Evolutionary conservation across 1,284 basidiomycete genomes (phyloP).

Genomic region (Cronartium ribicola): DNA sequence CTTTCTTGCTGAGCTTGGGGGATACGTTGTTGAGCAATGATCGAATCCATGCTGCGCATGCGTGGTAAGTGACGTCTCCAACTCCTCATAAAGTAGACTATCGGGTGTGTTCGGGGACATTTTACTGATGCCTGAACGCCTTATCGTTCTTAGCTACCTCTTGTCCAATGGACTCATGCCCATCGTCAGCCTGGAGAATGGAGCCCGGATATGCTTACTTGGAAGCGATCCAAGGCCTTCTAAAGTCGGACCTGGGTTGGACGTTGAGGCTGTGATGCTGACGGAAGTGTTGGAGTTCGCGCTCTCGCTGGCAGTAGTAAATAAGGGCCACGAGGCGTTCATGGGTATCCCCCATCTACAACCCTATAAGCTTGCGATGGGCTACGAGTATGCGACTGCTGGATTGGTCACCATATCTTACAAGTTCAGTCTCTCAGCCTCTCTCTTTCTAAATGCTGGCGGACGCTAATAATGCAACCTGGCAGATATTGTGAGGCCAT

Average conservation of each 20-base stretch:
- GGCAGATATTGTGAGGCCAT: conserved; percentile 90
- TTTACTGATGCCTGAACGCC: conserved; percentile 3
- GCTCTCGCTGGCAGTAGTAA: conserved; percentile 64
- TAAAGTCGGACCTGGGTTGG: conserved; percentile 61
- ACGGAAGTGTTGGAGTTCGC: conserved; percentile 93
- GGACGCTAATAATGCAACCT: neutral
- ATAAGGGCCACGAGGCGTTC: conserved; percentile 83
- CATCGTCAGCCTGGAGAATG: conserved; percentile 56
- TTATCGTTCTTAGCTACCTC: conserved; percentile 63
- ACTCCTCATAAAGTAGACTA: neutral
- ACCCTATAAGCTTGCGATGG: conserved; percentile 71
- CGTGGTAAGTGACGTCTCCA: conserved; percentile 62
- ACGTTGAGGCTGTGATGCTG: conserved; percentile 75
- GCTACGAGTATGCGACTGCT: conserved; percentile 56
- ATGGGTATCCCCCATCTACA: conserved; percentile 78
- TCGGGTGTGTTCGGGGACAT: neutral
- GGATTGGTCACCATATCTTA: conserved; percentile 70
- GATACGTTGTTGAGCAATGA: conserved; percentile 70
- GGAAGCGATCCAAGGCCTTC: conserved; percentile 62
- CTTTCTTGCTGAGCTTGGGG: conserved; percentile 79
- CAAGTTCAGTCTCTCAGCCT: conserved; percentile 57
- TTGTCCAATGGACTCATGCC: conserved; percentile 77
- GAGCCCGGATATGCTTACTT: conserved; percentile 54
- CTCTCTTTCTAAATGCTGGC: neutral
- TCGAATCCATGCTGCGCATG: conserved; percentile 80